Evolutionary conservation across 345 rosid genomes (phyloP), one percentile per base, ranked within the genome.

Genomic region (Acer negundo): DNA sequence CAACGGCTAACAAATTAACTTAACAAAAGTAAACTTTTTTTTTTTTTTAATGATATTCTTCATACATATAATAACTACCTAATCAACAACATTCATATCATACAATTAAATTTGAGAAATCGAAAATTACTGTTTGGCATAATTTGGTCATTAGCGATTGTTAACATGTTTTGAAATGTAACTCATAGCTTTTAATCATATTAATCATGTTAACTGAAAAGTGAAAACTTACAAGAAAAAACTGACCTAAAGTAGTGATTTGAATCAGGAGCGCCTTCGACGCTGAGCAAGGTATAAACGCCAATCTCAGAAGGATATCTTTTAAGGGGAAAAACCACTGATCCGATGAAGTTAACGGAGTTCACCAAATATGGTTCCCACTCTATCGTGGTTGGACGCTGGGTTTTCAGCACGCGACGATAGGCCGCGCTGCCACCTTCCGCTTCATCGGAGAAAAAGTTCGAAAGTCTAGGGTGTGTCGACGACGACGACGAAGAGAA

Each of bases 331-430:
- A 23, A 62, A 49, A 46, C 87, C 40, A 92, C 87, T 38, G 85
- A 75, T 31, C 99, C 96, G 63, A 91, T 86, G 11, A 93, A 84
- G 77, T 85, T 86, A 13, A 80, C 86, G 22, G 86, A 82, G 86
- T 93, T 95, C 2, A 46, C 72, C 68, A 82, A 80, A 67, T 53
- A 56, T 31, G 72, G 74, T 7, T 78, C 72, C 79, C 87, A 75
- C 68, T 6, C 3, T 16, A 86, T 74, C 10, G 87, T 79, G 24
- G 86, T 67, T 6, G 99, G 98, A 66, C 88, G 88, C 83, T 89
- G 91, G 79, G 74, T 83, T 66, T 81, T 75, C 80, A 93, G 92
- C 20, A 80, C 86, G 22, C 80, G 89, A 20, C 72, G 83, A 67
- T 89, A 89, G 69, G 81, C 79, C 38, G 82, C 69, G 70, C 92